Evolutionary conservation across 345 rosid genomes (phyloP), one percentile per base, ranked within the genome.

Genomic region (Boechera stricta): DNA sequence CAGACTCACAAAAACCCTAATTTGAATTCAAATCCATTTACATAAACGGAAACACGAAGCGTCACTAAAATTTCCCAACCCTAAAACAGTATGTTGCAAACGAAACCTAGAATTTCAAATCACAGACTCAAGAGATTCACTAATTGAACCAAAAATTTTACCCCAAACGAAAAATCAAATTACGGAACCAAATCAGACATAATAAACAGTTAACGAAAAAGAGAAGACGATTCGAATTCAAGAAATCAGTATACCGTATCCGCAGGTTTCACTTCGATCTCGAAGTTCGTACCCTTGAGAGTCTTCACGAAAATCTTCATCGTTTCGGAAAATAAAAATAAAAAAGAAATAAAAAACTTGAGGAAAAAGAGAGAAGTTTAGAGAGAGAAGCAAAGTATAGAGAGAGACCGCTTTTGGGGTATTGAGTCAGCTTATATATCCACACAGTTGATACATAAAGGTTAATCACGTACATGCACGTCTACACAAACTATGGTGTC

Each of bases 221-320:
- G 45, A 38, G 24, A 28, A 44, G 56, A 63, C 6, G 47, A 60
- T 33, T 67, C 31, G 47, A 49, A 59, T 69, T 57, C 16, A n/a
- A 12, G 18, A 31, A 16, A 55, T 35, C 45, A 64, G 57, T 51
- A 1, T 61, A 90, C 93, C 84, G 77, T 67, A 71, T 90, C 93
- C 48, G 82, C 72, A 4, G 93, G 89, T 18, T 83, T 82, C 5
- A 90, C 96, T 80, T 90, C 87, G 84, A 90, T 73, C 48, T 88
- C 89, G 85, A 90, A 90, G 81, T 78, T 67, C 36, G 88, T 80
- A 15, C 93, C 93, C 75, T 86, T 90, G 84, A 90, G 89, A 61
- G 93, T 88, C 84, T 88, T 90, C 4, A 90, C 85, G 64, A 81
- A 87, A 84, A 88, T 71, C 91, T 86, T 90, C 93, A 90, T 90